These are phyloP conservation scores for Ceratocystiopsis minuta DNA, from an alignment of 2,329 filamentous ascomycete genomes.

Conservation along the genomic window DNA sequence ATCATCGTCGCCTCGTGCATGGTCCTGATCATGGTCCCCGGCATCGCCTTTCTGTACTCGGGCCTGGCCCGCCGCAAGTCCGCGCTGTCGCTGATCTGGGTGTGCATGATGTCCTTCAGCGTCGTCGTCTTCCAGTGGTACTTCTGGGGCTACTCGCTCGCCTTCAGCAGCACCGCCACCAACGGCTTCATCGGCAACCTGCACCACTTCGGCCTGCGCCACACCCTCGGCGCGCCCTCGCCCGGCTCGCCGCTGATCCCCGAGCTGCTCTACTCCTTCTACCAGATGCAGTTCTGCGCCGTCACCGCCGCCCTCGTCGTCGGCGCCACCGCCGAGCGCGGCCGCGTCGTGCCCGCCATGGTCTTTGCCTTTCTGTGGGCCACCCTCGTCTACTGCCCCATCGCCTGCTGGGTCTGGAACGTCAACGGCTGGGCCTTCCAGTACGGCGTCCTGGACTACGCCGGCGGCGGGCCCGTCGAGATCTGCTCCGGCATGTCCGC, in stretches of 20 bases:
- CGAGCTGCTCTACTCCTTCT: slow-evolving; percentile 83
- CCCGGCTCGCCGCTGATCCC: slow-evolving; percentile 78
- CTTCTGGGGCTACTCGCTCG: slow-evolving; percentile 95
- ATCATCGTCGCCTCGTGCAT: slow-evolving; percentile 81
- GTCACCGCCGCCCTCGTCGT: slow-evolving; percentile 84
- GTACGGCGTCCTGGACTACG: slow-evolving; percentile 89
- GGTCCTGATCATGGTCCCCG: slow-evolving; percentile 92
- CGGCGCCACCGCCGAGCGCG: slow-evolving; percentile 84
- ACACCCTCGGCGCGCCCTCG: slow-evolving; percentile 67
- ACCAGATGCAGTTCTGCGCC: slow-evolving; percentile 96
- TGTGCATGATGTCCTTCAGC: slow-evolving; percentile 82
- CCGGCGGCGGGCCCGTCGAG: slow-evolving; percentile 91
- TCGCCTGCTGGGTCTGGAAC: slow-evolving; percentile 96
- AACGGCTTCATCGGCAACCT: slow-evolving; percentile 89
- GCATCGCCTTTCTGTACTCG: slow-evolving; percentile 93
- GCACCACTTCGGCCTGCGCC: slow-evolving; percentile 72
- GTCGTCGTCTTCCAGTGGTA: slow-evolving; percentile 98
- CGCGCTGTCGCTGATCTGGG: slow-evolving; percentile 91
- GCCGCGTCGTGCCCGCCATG: slow-evolving; percentile 81
- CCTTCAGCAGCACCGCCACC: slow-evolving; percentile 64
- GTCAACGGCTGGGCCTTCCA: slow-evolving; percentile 80
- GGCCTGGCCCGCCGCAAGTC: slow-evolving; percentile 96
- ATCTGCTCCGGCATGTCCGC: slow-evolving; percentile 88
- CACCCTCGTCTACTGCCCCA: slow-evolving; percentile 89
- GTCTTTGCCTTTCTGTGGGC: slow-evolving; percentile 95